Base-by-base conservation (phyloP, 306 rosid genomes). In the Prunus kanzakura region DNA sequence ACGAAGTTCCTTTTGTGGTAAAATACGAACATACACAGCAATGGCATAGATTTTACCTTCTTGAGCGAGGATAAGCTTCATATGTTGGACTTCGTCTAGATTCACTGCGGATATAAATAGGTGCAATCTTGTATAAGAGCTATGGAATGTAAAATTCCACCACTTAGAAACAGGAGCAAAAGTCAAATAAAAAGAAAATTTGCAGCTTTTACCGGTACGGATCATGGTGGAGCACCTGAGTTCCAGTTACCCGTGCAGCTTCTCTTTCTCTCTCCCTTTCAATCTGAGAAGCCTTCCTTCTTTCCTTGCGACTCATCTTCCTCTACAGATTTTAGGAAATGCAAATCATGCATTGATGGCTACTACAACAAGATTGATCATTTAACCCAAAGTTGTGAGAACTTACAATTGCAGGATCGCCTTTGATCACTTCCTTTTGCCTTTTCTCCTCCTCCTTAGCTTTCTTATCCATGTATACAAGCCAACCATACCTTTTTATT, bases 181-280 rank as follows among this genome's bases (percentile, higher is more conserved):
- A 71, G 62, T 60, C 80, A 64, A 82, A 18, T 56, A 50, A 56
- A 69, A 19, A 9, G 11, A 41, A 82, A 69, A 38, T 41, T 64
- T 77, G 69, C 56, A 67, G 62, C 77, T 70, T 73, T 76, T 92
- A 95, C 99, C 98, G 89, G 85, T 92, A 95, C 15, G 99, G 99
- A 80, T 95, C 99, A 78, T 92, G 92, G 71, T 95, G 99, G 76
- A 88, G 89, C 71, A 87, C 90, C 73, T 91, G 86, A 74, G 83
- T 76, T 85, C 98, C 98, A 77, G 90, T 83, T 57, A 62, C 71
- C 66, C 93, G 76, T 49, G 88, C 88, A 79, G 92, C 85, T 75
- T 95, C 98, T 84, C 99, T 91, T 82, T 92, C 99, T 78, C 92
- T 91, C 83, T 92, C 99, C 83, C 98, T 91, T 82, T 91, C 99